A percentile compares a stretch with the other conserved stretches of the same genome.
These are phyloP conservation scores for Phytophthora kernoviae DNA, from an alignment of 352 stramenopile genomes.

Conservation along the genomic window DNA sequence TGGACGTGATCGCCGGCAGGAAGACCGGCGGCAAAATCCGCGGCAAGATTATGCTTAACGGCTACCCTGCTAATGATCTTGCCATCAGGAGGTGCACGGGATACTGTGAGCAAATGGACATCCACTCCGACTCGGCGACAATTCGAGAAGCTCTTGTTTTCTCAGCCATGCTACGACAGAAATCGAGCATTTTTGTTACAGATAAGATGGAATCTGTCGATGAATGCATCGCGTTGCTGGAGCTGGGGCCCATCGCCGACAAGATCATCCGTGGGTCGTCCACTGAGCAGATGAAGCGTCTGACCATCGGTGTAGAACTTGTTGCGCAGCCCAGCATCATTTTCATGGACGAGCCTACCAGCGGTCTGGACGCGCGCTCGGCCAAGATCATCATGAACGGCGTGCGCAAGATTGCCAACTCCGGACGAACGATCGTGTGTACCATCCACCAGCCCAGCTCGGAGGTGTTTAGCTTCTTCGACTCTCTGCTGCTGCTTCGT, in stretches of 20 bases:
- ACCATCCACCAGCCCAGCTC: slow-evolving; percentile 92
- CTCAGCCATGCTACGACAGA: slow-evolving; percentile 73
- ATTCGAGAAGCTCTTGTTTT: slow-evolving; percentile 89
- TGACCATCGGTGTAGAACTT: slow-evolving; percentile 89
- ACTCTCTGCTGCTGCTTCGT: slow-evolving; percentile 66
- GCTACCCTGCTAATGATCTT: slow-evolving; percentile 40
- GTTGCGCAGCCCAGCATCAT: slow-evolving; percentile 80
- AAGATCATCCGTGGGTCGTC: slow-evolving; percentile 50
- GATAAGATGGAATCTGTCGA: slow-evolving; percentile 45
- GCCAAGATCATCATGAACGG: slow-evolving; percentile 87
- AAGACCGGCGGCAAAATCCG: slow-evolving; percentile 85
- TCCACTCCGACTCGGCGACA: slow-evolving; percentile 85
- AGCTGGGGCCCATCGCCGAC: slow-evolving; percentile 41
- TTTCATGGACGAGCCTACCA: slow-evolving; percentile 89
- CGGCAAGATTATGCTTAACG: slow-evolving; percentile 65
- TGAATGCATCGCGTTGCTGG: slow-evolving; percentile 50
- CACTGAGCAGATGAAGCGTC: slow-evolving; percentile 53
- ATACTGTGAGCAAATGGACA: slow-evolving; percentile 87
- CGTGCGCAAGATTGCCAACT: slow-evolving; percentile 79
- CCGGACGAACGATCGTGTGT: slow-evolving; percentile 81
- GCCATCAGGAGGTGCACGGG: slow-evolving; percentile 44
- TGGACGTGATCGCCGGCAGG: slow-evolving; percentile 92
- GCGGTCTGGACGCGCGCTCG: slow-evolving; percentile 80
- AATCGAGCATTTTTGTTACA: slow-evolving; percentile 19
- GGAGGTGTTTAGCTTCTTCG: background rate